A percentile compares a stretch with the other conserved stretches of the same genome.
Evolutionary conservation across 2,329 filamentous ascomycete species (phyloP).

Genomic region (Colletotrichum viniferum): DNA sequence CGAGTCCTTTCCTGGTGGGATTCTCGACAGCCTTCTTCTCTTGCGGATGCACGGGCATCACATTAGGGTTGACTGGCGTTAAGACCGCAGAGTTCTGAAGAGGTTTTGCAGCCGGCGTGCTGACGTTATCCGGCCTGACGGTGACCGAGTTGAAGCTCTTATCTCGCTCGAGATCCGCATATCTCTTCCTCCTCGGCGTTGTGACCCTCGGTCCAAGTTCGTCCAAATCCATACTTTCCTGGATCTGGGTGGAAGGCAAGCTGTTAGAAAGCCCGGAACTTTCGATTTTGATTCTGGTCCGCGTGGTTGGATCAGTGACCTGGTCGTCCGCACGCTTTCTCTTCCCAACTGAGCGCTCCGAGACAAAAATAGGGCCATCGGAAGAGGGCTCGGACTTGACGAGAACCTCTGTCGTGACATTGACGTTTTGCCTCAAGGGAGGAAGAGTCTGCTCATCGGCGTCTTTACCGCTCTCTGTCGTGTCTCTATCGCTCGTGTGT

Average conservation of each 20-base stretch:
- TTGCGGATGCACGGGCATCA: conserved; percentile 25
- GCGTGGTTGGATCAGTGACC: conserved; percentile 22
- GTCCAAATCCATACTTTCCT: conserved; percentile 67
- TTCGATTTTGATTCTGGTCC: conserved; percentile 49
- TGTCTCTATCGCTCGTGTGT: background rate
- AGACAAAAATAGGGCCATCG: conserved; percentile 55
- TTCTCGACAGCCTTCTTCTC: conserved; percentile 23
- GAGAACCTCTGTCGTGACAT: background rate
- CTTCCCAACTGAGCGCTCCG: conserved; percentile 53
- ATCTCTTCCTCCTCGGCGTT: conserved; percentile 43
- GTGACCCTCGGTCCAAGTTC: conserved; percentile 46
- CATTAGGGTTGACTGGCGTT: conserved; percentile 41
- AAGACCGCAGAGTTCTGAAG: conserved; percentile 32
- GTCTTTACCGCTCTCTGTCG: background rate
- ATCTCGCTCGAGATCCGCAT: background rate
- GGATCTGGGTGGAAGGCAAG: conserved; percentile 30
- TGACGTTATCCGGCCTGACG: conserved; percentile 7
- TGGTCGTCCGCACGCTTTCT: conserved; percentile 37
- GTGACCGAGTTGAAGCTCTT: background rate
- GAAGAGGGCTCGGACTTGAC: conserved; percentile 60
- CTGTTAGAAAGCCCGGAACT: conserved; percentile 30
- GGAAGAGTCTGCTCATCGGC: conserved; percentile 1
- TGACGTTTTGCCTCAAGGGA: background rate
- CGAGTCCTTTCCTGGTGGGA: conserved; percentile 28
- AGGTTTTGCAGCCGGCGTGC: conserved; percentile 24